These are phyloP conservation scores for Cladosporium phlei DNA, from an alignment of 2,329 filamentous ascomycete species.

Conservation along the genomic window DNA sequence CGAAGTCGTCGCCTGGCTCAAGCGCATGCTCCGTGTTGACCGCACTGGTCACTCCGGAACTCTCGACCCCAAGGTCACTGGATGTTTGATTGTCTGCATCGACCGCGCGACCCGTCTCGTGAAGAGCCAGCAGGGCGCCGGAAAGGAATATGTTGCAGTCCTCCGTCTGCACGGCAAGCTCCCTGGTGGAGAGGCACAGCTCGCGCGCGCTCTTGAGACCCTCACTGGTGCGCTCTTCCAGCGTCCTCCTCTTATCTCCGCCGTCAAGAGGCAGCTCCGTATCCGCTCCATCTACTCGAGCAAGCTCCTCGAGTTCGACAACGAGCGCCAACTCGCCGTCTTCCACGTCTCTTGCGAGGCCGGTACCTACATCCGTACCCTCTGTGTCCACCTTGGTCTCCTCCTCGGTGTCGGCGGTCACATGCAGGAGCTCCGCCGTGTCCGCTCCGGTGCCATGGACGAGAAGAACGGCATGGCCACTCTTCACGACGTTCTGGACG, in stretches of 20 bases:
- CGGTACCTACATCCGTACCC: slow-evolving; percentile 96
- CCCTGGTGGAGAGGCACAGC: slow-evolving; percentile 86
- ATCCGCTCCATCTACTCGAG: slow-evolving; percentile 97
- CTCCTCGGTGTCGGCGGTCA: slow-evolving; percentile 80
- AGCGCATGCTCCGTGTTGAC: slow-evolving; percentile 90
- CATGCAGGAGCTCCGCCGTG: slow-evolving; percentile 96
- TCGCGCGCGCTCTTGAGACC: slow-evolving; percentile 88
- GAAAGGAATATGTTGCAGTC: slow-evolving; percentile 98
- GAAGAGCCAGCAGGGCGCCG: slow-evolving; percentile 97
- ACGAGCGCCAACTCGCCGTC: slow-evolving; percentile 91
- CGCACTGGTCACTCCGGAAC: slow-evolving; percentile 99
- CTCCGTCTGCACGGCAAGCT: slow-evolving; percentile 94
- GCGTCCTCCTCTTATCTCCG: slow-evolving; percentile 92
- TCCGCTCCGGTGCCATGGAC: slow-evolving; percentile 90
- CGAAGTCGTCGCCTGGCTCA: slow-evolving; percentile 99
- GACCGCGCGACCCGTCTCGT: slow-evolving; percentile 95
- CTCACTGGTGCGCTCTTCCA: slow-evolving; percentile 96
- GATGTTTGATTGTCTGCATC: slow-evolving; percentile 90
- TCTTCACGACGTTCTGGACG: slow-evolving; percentile 90
- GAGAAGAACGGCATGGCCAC: slow-evolving; percentile 87
- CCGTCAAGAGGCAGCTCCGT: slow-evolving; percentile 97
- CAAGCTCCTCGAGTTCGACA: slow-evolving; percentile 94
- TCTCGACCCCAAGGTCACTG: slow-evolving; percentile 95
- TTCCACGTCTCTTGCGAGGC: slow-evolving; percentile 99
- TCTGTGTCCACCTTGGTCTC: slow-evolving; percentile 87